Base-by-base conservation (phyloP, 495 filamentous ascomycete genomes). In the Ramalina intermedia region DNA sequence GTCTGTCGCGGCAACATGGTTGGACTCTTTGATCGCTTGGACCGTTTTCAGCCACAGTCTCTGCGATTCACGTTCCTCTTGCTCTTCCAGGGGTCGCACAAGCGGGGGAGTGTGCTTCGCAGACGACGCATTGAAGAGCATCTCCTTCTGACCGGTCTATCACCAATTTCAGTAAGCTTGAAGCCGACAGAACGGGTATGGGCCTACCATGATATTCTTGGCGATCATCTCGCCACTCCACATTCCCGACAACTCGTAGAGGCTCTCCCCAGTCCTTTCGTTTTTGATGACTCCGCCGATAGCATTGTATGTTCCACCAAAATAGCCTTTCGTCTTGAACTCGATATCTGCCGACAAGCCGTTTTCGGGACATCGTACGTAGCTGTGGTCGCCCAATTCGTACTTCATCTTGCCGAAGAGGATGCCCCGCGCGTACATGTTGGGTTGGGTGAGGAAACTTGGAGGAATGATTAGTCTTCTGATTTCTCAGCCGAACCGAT, bases 361-460 rank as follows among this genome's bases (percentile, higher is more conserved):
- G 23, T 83, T 69, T 62, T 96, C 93, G 1, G 91, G 84, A 63
- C 90, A 99, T 51, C 79, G 75, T n/a, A 96, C 84, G 56, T 82
- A 86, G 66, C 88, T 93, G 68, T 95, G 89, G 62, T 99, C 91
- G 36, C 91, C 91, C 17, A 99, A 76, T 67, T 99, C 91, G 66
- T 96, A 99, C 65, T 95, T 96, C 91, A 99, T 96, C 66, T 95
- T 96, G 18, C 91, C 91, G 58, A 99, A 96, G 12, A 99, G 69
- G 48, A 99, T 96, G 21, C 91, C 91, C 48, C 91, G 78, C 35
- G 90, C 93, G 64, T 99, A 99, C 89, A 99, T 99, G 64, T 99
- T 99, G 6, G 91, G 91, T 61, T 99, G 91, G 0, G 91, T 96
- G 46, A 96, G 63, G 56, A 90, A 82, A 64, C 85, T 90, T 47